Percentiles rank a stretch among this genome's conserved stretches.
Conservation (phyloP, 495 filamentous ascomycete species). For the Podospora didyma region DNA sequence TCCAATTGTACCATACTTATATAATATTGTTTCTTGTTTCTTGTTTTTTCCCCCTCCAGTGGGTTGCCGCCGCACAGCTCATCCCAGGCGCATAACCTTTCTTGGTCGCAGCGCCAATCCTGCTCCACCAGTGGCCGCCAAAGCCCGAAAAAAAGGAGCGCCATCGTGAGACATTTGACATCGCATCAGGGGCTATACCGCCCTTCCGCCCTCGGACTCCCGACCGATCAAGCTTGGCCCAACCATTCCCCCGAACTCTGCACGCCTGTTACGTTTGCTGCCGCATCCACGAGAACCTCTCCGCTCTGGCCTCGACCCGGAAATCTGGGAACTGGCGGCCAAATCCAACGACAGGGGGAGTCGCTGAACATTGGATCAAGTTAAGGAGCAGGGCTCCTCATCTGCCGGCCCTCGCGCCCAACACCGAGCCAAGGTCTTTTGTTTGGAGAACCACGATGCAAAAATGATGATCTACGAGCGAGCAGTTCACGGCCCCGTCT, state of each 20-base stretch:
- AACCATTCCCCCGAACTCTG: neutral
- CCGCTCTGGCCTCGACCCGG: neutral
- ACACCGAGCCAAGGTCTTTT: neutral
- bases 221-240: neutral
- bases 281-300: conserved; percentile 1
- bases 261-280: neutral
- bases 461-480: conserved; percentile 56
- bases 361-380: neutral
- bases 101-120: neutral
- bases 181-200: neutral
- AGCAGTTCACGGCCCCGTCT: conserved; percentile 40
- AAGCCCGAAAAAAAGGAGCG: neutral
- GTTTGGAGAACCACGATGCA: conserved; percentile 13
- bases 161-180: neutral
- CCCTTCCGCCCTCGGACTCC: neutral
- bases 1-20: neutral
- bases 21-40: neutral
- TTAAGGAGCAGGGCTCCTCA: conserved; percentile 12
- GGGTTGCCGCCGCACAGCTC: neutral
- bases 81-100: neutral
- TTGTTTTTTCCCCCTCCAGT: neutral
- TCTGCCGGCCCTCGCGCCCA: neutral
- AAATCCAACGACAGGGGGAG: neutral
- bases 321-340: neutral
- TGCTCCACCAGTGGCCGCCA: neutral